Base-by-base conservation (phyloP, 345 rosid species). In the Ailanthus altissimus region DNA sequence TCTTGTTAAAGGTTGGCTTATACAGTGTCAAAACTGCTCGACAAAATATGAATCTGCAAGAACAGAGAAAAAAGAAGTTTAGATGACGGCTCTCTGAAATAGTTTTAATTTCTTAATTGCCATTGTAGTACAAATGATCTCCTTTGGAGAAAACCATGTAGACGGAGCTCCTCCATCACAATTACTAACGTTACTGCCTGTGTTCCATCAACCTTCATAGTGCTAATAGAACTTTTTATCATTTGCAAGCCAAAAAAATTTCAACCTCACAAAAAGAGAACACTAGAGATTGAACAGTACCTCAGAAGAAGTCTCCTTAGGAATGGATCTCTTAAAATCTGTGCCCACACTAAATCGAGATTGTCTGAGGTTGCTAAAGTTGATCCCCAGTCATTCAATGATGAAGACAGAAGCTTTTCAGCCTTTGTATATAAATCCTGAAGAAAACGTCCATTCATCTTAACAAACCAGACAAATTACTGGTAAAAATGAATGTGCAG, bases 311-410 rank as follows among this genome's bases (percentile, higher is more conserved):
- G 91, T 73, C 99, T 84, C 79, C 94, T 83, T 50, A 95, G 85
- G 82, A 95, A 95, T 67, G 94, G 99, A 85, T 95, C 99, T 77
- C 86, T 85, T 62, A 95, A 83, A 78, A 87, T 83, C 83, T 95
- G 98, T 11, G 88, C 92, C 99, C 99, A 95, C 75, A 95, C 99
- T 4, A 88, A 93, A 82, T 93, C 91, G 58, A 95, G 91, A 56
- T 81, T 79, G 57, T 93, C 93, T 63, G 94, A 88, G 50, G 86
- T 70, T 51, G 93, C 94, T 84, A 93, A 84, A 40, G 86, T 80
- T 64, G 83, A 85, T 78, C 98, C 97, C 97, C 94, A 95, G 45
- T 90, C 96, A 80, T 89, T 88, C 82, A 92, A 75, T 32, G 85
- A 88, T 61, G 93, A 89, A 40, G 92, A 82, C 76, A 95, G 92